Percentiles rank a stretch among this genome's conserved stretches.
phyloP scores from a whole-genome alignment of 2,329 filamentous ascomycete genomes.

The Beauveria sp. region DNA sequence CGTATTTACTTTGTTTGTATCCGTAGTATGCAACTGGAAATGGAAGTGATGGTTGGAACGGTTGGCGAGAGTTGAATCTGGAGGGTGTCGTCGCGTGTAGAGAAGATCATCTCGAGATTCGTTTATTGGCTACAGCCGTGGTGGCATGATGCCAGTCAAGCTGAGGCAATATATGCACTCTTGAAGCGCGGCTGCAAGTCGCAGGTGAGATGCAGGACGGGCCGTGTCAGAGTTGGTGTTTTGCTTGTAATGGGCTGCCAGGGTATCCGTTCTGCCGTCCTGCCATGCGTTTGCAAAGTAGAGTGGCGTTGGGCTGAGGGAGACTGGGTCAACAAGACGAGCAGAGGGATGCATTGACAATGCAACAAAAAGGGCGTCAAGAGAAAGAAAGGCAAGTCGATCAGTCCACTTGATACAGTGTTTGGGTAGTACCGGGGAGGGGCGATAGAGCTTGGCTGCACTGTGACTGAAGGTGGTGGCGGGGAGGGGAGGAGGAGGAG shows the following conservation, averaged over 20 bases:
- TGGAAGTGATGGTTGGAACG: neutral
- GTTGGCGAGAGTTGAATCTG: neutral
- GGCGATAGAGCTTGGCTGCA: neutral
- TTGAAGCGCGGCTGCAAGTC: conserved; percentile 3
- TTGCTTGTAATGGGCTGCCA: neutral
- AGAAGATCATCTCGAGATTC: neutral
- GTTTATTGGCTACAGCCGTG: neutral
- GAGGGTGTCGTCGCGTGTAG: neutral
- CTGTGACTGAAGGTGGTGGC: neutral
- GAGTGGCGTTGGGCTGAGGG: neutral
- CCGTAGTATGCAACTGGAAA: neutral
- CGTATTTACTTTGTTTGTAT: neutral
- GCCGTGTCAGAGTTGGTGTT: neutral
- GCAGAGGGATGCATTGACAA: neutral
- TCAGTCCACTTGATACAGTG: neutral
- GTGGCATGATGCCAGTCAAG: neutral
- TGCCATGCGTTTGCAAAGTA: neutral
- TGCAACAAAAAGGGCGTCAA: neutral
- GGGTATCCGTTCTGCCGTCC: neutral
- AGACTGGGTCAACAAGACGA: neutral
- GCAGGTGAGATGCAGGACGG: conserved; percentile 6
- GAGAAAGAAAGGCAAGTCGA: neutral
- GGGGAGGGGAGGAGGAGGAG: neutral
- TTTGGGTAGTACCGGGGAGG: neutral
- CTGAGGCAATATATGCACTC: neutral